Conservation (phyloP, 768 basidiomycete genomes). For the Boletus patriciae region DNA sequence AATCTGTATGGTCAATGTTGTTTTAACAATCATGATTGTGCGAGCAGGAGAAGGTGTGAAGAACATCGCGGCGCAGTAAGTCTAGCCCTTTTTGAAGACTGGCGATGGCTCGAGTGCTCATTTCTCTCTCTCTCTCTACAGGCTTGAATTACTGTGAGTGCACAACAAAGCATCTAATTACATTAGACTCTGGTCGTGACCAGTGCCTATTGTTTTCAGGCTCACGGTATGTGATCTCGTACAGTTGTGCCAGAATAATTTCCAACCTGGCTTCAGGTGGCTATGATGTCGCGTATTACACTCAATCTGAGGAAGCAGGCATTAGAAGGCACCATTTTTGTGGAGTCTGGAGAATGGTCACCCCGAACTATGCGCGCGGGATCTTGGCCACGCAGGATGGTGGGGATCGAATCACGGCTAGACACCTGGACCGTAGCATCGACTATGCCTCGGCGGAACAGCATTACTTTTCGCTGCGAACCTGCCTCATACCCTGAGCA, state of each 20-base stretch:
- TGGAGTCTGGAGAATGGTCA: not conserved
- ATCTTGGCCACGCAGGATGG: not conserved
- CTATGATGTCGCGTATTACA: conserved; percentile 71
- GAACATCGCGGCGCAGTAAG: conserved; percentile 39
- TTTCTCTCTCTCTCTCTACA: conserved; percentile 3
- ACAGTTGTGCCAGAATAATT: not conserved
- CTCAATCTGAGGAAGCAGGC: conserved; percentile 51
- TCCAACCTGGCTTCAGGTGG: conserved; percentile 37
- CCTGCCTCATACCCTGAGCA: not conserved
- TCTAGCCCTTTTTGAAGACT: not conserved
- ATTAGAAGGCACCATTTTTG: not conserved
- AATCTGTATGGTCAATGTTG: conserved; percentile 40
- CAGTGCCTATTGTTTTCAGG: conserved; percentile 31
- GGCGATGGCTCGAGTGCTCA: not conserved
- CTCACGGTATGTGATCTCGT: conserved; percentile 13
- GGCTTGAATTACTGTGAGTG: conserved; percentile 43
- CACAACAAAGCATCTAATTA: not conserved
- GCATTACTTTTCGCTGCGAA: not conserved
- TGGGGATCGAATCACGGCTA: not conserved
- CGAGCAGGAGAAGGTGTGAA: conserved; percentile 29
- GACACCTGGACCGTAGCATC: not conserved
- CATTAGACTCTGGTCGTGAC: conserved; percentile 30
- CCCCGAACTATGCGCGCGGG: not conserved
- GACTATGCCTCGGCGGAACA: not conserved
- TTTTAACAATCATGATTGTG: conserved; percentile 41